phyloP scores from a whole-genome alignment of 2,329 filamentous ascomycete genomes.

The Alternaria angustiovoidea region DNA sequence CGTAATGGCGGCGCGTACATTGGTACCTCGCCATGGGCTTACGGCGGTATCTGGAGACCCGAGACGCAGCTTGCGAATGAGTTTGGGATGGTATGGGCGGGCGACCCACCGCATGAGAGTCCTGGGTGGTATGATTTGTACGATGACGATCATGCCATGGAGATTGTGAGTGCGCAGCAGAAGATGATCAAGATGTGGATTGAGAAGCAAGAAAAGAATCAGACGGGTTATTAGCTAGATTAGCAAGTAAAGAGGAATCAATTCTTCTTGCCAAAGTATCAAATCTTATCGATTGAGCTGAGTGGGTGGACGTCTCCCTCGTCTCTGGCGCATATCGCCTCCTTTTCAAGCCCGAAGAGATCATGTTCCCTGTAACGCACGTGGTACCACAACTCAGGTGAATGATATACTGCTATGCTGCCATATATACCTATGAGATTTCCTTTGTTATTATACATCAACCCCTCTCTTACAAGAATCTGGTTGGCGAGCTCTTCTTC shows the following conservation, averaged over 20 bases:
- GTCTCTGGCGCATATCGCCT: neutral
- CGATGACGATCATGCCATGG: constrained; percentile 50
- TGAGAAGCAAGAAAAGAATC: constrained; percentile 18
- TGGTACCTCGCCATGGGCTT: constrained; percentile 52
- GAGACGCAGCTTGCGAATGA: constrained; percentile 50
- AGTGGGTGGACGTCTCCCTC: no score
- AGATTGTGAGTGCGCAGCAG: constrained; percentile 47
- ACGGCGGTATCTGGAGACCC: constrained; percentile 51
- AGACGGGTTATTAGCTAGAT: neutral
- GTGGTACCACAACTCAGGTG: neutral
- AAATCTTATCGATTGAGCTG: no score
- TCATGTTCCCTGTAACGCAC: neutral
- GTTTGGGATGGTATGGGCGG: constrained; percentile 53
- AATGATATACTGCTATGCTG: neutral
- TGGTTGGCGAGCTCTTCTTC: constrained; percentile 35
- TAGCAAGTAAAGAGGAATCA: neutral
- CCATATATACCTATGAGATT: neutral
- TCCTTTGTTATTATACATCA: neutral
- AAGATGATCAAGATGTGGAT: constrained; percentile 42
- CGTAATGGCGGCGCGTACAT: constrained; percentile 46
- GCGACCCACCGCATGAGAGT: constrained; percentile 51
- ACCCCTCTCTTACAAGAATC: constrained; percentile 28
- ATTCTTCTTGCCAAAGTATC: neutral
- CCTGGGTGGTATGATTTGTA: constrained; percentile 54
- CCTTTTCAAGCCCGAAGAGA: neutral